phyloP scores from a whole-genome alignment of 768 basidiomycete genomes.

The Lactifluus volemus region DNA sequence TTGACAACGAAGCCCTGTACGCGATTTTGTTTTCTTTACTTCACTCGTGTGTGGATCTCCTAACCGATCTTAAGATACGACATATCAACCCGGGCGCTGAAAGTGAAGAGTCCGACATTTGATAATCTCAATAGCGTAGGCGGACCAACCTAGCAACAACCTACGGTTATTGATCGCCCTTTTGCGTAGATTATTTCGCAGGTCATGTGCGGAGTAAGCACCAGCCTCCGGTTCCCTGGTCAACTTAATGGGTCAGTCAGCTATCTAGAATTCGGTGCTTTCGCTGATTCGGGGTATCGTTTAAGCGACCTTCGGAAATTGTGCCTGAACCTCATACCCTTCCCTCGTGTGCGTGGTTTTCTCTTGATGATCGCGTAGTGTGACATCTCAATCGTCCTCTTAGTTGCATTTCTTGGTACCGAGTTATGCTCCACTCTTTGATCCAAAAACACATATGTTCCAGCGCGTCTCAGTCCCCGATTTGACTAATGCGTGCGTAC shows the following conservation, averaged over 20 bases:
- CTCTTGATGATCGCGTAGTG: background rate
- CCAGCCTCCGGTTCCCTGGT: slow-evolving; percentile 87
- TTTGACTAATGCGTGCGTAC: slow-evolving; percentile 60
- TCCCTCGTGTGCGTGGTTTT: slow-evolving; percentile 64
- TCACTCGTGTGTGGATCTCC: background rate
- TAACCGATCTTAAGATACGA: slow-evolving; percentile 45
- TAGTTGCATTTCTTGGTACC: slow-evolving; percentile 96
- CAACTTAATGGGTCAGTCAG: slow-evolving; percentile 72
- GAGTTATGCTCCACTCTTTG: slow-evolving; percentile 85
- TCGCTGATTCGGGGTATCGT: background rate
- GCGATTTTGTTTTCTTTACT: slow-evolving; percentile 22
- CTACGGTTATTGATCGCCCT: background rate
- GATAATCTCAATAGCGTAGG: slow-evolving; percentile 61
- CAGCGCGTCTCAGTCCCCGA: slow-evolving; percentile 55
- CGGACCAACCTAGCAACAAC: background rate
- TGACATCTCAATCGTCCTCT: slow-evolving; percentile 11
- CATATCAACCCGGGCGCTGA: slow-evolving; percentile 56
- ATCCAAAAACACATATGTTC: slow-evolving; percentile 54
- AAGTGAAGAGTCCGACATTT: slow-evolving; percentile 56
- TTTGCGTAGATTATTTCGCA: slow-evolving; percentile 56
- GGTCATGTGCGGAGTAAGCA: slow-evolving; percentile 93
- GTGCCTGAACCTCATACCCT: slow-evolving; percentile 90
- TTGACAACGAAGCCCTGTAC: slow-evolving; percentile 83
- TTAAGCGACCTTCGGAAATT: slow-evolving; percentile 78
- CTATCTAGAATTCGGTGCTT: background rate